A percentile compares a stretch with the other conserved stretches of the same genome.
These are phyloP conservation scores for Neltuma alba DNA, from an alignment of 306 rosid species.

Conservation along the genomic window DNA sequence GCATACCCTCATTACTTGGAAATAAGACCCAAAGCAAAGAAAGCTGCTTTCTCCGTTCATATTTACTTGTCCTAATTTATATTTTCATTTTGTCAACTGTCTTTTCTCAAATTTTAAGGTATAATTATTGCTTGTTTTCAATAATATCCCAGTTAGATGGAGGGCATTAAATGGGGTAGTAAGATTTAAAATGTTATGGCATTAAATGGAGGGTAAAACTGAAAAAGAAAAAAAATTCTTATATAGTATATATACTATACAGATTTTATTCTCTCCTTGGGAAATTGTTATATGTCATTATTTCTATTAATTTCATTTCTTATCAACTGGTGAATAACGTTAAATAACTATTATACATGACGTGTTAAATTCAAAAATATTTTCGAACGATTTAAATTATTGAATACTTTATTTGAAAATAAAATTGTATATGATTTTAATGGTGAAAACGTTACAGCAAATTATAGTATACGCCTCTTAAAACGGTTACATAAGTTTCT, in stretches of 20 bases:
- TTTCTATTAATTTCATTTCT: not conserved
- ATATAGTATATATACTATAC: too few species aligned
- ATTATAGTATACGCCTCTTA: not conserved
- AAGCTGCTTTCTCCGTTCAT: not conserved
- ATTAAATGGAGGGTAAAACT: not conserved
- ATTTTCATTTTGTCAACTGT: too few species aligned
- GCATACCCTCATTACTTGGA: not conserved
- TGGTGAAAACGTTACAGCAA: not conserved
- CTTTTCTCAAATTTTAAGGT: too few species aligned
- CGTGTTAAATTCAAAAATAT: not conserved
- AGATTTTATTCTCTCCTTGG: not conserved
- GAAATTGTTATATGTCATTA: not conserved
- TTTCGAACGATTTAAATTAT: not conserved
- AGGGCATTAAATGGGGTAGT: not conserved
- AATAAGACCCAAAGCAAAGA: not conserved
- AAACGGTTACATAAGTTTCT: too few species aligned
- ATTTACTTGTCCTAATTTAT: too few species aligned
- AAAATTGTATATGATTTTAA: not conserved
- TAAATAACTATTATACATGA: not conserved
- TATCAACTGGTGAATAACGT: not conserved
- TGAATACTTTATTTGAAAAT: not conserved
- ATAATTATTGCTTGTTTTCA: too few species aligned
- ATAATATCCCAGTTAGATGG: not conserved
- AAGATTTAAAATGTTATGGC: too few species aligned
- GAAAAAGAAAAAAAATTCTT: too few species aligned